Conservation (phyloP, 2,329 filamentous ascomycete species). For the Claviceps fusiformis region DNA sequence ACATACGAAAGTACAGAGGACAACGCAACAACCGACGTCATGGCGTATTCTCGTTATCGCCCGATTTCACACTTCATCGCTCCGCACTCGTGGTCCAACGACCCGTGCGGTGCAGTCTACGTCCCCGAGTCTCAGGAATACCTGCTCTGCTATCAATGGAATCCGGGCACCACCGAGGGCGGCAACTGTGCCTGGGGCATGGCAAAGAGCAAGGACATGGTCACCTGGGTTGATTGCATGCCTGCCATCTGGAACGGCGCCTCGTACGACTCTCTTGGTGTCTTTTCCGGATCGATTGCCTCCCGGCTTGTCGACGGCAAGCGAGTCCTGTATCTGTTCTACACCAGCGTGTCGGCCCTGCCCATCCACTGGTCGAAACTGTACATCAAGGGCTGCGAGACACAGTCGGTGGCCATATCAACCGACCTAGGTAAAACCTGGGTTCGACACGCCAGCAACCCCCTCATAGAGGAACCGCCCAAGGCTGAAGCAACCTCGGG, state of each 20-base stretch:
- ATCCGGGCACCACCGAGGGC: conserved; percentile 11
- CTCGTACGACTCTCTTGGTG: conserved; percentile 27
- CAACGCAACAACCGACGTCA: background rate
- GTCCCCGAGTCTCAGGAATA: conserved; percentile 26
- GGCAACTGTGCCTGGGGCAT: conserved; percentile 16
- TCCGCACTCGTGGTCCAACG: conserved; percentile 24
- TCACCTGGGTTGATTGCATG: conserved; percentile 17
- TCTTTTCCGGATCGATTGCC: conserved; percentile 31
- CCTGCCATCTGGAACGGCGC: conserved; percentile 11
- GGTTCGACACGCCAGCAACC: conserved; percentile 10
- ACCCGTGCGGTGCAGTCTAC: conserved; percentile 29
- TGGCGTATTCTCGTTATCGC: conserved; percentile 6
- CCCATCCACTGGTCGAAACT: conserved; percentile 31
- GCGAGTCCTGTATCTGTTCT: conserved; percentile 21
- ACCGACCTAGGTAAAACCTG: conserved; percentile 18
- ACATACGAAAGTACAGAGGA: background rate
- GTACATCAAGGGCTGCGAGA: conserved; percentile 29
- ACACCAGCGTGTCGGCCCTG: conserved; percentile 28
- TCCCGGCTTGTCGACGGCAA: conserved; percentile 24
- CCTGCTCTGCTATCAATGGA: conserved; percentile 26
- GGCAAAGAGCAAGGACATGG: conserved; percentile 26
- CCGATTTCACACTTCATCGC: conserved; percentile 22
- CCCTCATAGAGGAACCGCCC: conserved; percentile 10
- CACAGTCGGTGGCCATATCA: conserved; percentile 27
- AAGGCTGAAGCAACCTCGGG: conserved; percentile 10